phyloP scores from a whole-genome alignment of 148 eudicot genomes.

The Salicornia ramosissima region DNA sequence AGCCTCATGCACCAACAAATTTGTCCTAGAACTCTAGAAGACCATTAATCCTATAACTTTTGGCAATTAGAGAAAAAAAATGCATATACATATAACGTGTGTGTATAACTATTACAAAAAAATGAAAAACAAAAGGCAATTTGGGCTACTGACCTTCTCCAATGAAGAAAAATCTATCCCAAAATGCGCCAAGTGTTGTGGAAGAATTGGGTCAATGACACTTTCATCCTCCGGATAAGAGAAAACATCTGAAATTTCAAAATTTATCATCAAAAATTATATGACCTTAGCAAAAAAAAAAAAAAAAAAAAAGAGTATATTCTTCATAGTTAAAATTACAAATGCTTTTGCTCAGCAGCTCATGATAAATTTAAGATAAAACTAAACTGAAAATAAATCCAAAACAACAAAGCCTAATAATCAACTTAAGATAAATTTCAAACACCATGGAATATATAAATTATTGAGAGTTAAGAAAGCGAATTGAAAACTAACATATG shows the following conservation, averaged over 20 bases:
- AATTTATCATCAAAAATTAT: constrained; percentile 32
- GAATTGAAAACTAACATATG: no score
- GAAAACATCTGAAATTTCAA: constrained; percentile 89
- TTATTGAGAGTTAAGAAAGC: no score
- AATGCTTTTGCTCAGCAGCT: background rate
- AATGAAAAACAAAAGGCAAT: background rate
- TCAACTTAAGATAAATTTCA: no score
- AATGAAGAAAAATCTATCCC: constrained; percentile 96
- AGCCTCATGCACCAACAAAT: background rate
- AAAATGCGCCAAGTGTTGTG: constrained; percentile 86
- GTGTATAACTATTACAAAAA: background rate
- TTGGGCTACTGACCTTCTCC: constrained; percentile 60
- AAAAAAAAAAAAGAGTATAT: no score
- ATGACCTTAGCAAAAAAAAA: constrained; percentile 8
- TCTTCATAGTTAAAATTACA: background rate
- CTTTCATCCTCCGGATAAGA: constrained; percentile 96
- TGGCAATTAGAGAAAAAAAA: background rate
- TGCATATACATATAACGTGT: background rate
- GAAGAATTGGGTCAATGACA: constrained; percentile 78
- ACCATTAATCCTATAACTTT: background rate
- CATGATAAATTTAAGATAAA: no score
- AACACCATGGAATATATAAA: no score
- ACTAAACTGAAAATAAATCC: no score
- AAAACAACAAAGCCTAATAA: no score
- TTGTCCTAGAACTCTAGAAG: background rate